Evolutionary conservation across 164 flowering plant species (phyloP).

Genomic region (Vitis vinifera): DNA sequence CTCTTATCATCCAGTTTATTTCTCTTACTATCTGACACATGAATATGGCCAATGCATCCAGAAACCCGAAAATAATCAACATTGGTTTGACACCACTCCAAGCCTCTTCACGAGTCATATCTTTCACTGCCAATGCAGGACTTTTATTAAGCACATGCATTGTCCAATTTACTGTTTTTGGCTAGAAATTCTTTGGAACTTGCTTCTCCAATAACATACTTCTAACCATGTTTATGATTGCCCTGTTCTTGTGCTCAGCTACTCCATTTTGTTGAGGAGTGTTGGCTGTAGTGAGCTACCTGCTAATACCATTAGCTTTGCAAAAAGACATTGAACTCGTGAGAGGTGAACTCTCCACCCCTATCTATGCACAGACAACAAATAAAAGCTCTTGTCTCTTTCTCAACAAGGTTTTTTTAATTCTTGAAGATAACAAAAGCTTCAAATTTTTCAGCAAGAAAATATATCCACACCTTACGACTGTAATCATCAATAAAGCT

Average conservation of each 20-base stretch:
- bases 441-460: background rate
- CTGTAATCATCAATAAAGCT: slow-evolving; percentile 1
- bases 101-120: too few species aligned
- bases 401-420: too few species aligned
- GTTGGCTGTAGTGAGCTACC: too few species aligned
- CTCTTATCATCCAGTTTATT: background rate
- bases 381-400: background rate
- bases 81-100: too few species aligned
- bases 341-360: background rate
- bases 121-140: background rate
- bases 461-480: background rate
- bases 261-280: too few species aligned
- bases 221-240: too few species aligned
- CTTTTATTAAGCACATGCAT: background rate
- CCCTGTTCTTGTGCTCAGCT: too few species aligned
- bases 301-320: too few species aligned
- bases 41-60: background rate
- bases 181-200: background rate
- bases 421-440: too few species aligned
- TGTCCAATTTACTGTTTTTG: background rate
- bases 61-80: too few species aligned
- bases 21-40: slow-evolving; percentile 1
- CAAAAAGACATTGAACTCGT: background rate
- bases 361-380: background rate
- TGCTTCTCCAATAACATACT: background rate